Evolutionary conservation across 2,329 filamentous ascomycete species (phyloP).

Genomic region (Lachnellula occidentalis): DNA sequence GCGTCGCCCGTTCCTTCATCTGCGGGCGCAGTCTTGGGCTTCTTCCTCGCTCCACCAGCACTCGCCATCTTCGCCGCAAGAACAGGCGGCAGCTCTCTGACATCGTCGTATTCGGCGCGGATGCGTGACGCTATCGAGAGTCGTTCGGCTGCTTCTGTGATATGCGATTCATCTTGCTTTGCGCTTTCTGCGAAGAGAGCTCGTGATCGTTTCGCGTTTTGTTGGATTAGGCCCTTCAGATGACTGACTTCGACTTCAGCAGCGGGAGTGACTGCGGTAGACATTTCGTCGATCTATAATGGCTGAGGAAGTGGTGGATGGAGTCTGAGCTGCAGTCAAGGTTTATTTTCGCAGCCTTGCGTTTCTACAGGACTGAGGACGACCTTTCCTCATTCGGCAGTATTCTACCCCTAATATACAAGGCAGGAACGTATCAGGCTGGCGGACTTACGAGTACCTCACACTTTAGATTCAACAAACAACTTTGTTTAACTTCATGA

Average conservation of each 20-base stretch:
- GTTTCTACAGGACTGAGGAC: background rate
- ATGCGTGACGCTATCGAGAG: slow-evolving; percentile 27
- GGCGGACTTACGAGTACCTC: slow-evolving; percentile 8
- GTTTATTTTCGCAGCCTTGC: slow-evolving; percentile 14
- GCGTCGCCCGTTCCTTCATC: slow-evolving; percentile 29
- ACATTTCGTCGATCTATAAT: slow-evolving; percentile 11
- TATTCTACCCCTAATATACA: slow-evolving; percentile 2
- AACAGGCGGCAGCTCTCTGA: slow-evolving; percentile 69
- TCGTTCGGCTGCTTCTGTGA: slow-evolving; percentile 26
- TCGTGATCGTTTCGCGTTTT: slow-evolving; percentile 39
- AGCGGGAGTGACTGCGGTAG: slow-evolving; percentile 3
- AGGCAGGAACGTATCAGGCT: slow-evolving; percentile 9
- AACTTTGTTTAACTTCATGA: background rate
- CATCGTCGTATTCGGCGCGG: slow-evolving; percentile 65
- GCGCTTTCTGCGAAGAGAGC: slow-evolving; percentile 34
- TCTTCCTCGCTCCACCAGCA: slow-evolving; percentile 55
- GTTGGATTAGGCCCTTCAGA: slow-evolving; percentile 36
- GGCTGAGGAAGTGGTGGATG: background rate
- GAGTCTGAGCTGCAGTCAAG: background rate
- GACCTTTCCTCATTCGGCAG: slow-evolving; percentile 2
- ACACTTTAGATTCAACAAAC: background rate
- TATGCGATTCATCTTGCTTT: slow-evolving; percentile 13
- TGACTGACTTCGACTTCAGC: slow-evolving; percentile 18
- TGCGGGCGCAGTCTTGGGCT: slow-evolving; percentile 47
- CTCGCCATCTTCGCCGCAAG: slow-evolving; percentile 75